These are phyloP conservation scores for Xanthoceras sorbifolium DNA, from an alignment of 345 rosid genomes.

Conservation along the genomic window DNA sequence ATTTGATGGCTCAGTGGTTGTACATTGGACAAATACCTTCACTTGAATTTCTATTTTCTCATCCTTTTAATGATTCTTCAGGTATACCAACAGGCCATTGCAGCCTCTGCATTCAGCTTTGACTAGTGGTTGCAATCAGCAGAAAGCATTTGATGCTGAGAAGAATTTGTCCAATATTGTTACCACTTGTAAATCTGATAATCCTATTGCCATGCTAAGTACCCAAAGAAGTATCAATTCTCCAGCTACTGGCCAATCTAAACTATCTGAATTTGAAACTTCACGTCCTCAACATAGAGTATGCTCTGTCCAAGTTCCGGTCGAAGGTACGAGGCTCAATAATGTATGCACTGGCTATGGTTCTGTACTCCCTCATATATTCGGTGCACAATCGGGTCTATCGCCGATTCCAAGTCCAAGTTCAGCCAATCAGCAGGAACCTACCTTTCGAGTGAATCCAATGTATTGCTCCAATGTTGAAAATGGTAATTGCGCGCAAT, in stretches of 20 bases:
- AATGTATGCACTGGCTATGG: conserved; percentile 39
- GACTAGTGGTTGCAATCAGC: conserved; percentile 26
- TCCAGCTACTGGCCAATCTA: conserved; percentile 32
- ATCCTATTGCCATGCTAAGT: conserved; percentile 42
- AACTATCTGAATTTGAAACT: conserved; percentile 41
- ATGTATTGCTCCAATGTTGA: conserved; percentile 37
- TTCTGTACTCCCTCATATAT: conserved; percentile 40
- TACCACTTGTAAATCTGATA: conserved; percentile 31
- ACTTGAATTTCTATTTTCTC: conserved; percentile 15
- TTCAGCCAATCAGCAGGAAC: conserved; percentile 58
- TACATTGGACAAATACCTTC: neutral
- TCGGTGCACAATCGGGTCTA: conserved; percentile 37
- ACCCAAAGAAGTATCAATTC: conserved; percentile 48
- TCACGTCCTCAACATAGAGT: conserved; percentile 46
- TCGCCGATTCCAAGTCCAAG: conserved; percentile 54
- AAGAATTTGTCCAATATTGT: conserved; percentile 31
- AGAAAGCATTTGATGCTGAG: conserved; percentile 34
- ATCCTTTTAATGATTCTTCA: conserved; percentile 35
- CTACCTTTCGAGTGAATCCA: conserved; percentile 42
- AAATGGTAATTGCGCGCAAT: conserved; percentile 36
- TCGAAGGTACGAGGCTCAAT: conserved; percentile 39
- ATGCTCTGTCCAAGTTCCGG: conserved; percentile 50
- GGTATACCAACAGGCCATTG: conserved; percentile 58
- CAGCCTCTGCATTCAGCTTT: conserved; percentile 44
- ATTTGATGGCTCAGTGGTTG: neutral